Base-by-base conservation (phyloP, 208 protist species). In the Acanthamoeba royreba region DNA sequence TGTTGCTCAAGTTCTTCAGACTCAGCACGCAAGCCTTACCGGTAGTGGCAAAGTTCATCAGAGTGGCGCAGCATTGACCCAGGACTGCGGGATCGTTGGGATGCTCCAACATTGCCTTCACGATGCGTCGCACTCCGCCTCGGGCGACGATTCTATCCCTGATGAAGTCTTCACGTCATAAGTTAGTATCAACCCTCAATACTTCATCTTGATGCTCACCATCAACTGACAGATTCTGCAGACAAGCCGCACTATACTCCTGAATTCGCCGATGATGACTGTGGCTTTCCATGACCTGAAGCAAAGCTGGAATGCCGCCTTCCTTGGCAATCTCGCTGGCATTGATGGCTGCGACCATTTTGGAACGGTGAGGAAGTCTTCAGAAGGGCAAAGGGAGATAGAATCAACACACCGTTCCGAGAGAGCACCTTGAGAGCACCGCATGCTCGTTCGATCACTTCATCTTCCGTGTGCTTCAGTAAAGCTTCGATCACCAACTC, bases 1-100 rank as follows among this genome's bases (percentile, higher is more conserved):
- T n/a, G n/a, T n/a, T n/a, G n/a, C n/a, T n/a, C n/a, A n/a, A n/a
- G n/a, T n/a, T n/a, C n/a, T n/a, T n/a, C 9, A 5, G 19, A 28
- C 55, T 28, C 9, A 25, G 55, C 55, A 5, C 55, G 4, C 55
- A 28, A n/a, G 19, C 19, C 9, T 15, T 52, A 83, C 72, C 72
- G 0, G 74, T 85, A 2, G 74, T 85, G 17, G 74, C 74, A 15
- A 85, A 85, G n/a, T 85, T 85, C 74, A 85, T 85, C 43, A 85
- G 74, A 4, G 74, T 46, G 43, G 74, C 74, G n/a, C 74, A 85
- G 25, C 74, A 85, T 17, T 85, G 74, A 0, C 43, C 40, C 1
- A 85, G 17, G 5, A 85, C 43, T 7, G 43, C 13, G 0, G 74
- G 43, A 40, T 85, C 43, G 0, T 40, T 85, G 11, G 74, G 43